These are phyloP conservation scores for Medicago truncatula DNA, from an alignment of 306 rosid species.

Conservation along the genomic window MtrunA17r5.0-ANR NC_053043.1:10915501-10916000, in stretches of 20 bases:
- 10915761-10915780: background rate
- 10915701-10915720: background rate
- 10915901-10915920: too few relatives aligned
- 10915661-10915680: background rate
- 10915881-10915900: too few relatives aligned
- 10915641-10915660: background rate
- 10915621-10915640: background rate
- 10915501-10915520: too few relatives aligned
- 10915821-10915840: constrained; percentile 7
- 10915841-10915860: background rate
- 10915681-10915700: background rate
- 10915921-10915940: too few relatives aligned
- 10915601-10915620: background rate
- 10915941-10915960: too few relatives aligned
- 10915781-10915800: background rate
- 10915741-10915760: background rate
- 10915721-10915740: background rate
- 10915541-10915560: background rate
- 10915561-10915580: background rate
- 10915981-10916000: too few relatives aligned
- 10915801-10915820: background rate
- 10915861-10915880: too few relatives aligned
- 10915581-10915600: background rate
- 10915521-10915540: too few relatives aligned
- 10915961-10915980: too few relatives aligned